phyloP scores from a whole-genome alignment of 2,329 filamentous ascomycete genomes.

The Calonectria henricotiae region DNA sequence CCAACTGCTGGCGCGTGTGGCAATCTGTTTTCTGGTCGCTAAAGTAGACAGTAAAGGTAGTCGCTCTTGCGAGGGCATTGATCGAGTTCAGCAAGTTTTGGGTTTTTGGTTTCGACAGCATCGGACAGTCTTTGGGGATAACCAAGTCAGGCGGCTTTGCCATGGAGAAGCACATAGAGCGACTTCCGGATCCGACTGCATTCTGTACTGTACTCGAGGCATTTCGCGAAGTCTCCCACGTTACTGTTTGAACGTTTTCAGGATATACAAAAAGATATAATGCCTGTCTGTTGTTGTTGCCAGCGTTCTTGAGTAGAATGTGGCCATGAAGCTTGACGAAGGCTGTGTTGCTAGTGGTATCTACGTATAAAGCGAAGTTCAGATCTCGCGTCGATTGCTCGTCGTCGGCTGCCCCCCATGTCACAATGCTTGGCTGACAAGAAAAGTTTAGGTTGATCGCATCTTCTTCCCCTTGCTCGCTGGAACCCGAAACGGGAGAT shows the following conservation, averaged over 20 bases:
- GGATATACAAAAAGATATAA: conserved; percentile 18
- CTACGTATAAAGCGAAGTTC: not conserved
- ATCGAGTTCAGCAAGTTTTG: conserved; percentile 5
- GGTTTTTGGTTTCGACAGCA: conserved; percentile 10
- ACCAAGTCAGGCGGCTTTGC: not conserved
- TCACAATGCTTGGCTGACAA: not conserved
- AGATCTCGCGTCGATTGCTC: conserved; percentile 7
- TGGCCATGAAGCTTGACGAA: conserved; percentile 15
- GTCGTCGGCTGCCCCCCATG: not conserved
- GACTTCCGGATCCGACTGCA: not conserved
- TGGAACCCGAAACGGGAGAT: conserved; percentile 19
- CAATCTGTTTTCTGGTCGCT: not conserved
- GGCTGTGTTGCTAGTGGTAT: conserved; percentile 7
- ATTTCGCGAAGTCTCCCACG: not conserved
- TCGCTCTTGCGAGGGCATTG: not conserved
- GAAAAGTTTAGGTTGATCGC: not conserved
- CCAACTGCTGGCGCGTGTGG: not conserved
- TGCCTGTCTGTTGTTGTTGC: conserved; percentile 1
- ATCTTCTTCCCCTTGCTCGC: conserved; percentile 4
- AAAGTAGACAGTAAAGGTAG: conserved; percentile 4
- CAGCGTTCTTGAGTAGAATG: conserved; percentile 1
- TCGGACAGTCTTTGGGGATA: not conserved
- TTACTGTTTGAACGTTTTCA: not conserved
- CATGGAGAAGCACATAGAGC: conserved; percentile 1
- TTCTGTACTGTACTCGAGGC: not conserved